Base-by-base conservation (phyloP, 202 grass and related monocot species). In the Musa balbisiana region DNA sequence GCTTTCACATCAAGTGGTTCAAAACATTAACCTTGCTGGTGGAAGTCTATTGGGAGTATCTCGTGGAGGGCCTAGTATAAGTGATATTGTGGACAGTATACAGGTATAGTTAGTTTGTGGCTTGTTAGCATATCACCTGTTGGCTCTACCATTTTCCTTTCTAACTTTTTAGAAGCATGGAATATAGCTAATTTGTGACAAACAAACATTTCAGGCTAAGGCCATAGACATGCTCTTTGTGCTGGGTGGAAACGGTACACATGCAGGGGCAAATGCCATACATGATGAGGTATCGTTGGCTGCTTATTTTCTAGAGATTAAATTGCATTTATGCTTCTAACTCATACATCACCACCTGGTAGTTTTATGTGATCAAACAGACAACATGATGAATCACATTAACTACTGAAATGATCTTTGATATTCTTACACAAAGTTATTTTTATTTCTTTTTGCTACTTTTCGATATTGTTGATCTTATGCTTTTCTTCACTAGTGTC, bases 191-290 rank as follows among this genome's bases (percentile, higher is more conserved):
- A 29, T 67, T 33, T 33, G 24, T 33, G 64, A 8, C 25, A 67
- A 29, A 13, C 33, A 5, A 67, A 59, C 69, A 85, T 89, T 80
- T 67, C 71, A 98, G 94, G 94, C 81, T 52, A 87, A 88, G 80
- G 71, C 86, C 86, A 92, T 98, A 67, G 88, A 98, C 67, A 98
- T 98, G 88, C 86, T 98, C 25, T 98, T 98, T 84, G 87, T 98
- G 80, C 81, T 98, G 68, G 94, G 94, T 74, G 94, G 94, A 89
- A 93, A 98, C 71, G 94, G 94, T 66, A 98, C 84, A 62, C 94
- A 98, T 78, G 91, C 94, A 66, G 94, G 91, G 43, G 94, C 94
- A 43, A 88, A 98, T 78, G 86, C 94, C 79, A 93, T 94, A 76
- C 94, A 98, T 68, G 84, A 98, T 65, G 94, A 98, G 94, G 91